A percentile compares a stretch with the other conserved stretches of the same genome.
Conservation (phyloP, 805 yeast species). For the Candida patagonica region DNA sequence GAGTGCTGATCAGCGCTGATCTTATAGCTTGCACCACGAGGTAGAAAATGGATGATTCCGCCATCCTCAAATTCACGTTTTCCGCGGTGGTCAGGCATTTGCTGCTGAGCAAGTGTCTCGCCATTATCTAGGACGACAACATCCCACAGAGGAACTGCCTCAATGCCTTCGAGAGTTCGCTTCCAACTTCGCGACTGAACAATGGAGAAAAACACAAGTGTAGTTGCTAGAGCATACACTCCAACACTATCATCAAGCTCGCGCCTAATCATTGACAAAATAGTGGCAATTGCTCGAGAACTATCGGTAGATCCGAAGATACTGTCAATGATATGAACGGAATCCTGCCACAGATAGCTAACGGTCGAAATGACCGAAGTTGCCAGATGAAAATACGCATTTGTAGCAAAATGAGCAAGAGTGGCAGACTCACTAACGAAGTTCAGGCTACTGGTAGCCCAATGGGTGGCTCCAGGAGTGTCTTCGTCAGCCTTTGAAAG, state of each 20-base stretch:
- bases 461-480: slow-evolving; percentile 20
- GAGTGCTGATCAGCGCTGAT: slow-evolving; percentile 14
- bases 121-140: slow-evolving; percentile 28
- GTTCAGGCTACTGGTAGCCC: slow-evolving; percentile 18
- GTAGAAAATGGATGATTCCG: slow-evolving; percentile 12
- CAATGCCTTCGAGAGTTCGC: slow-evolving; percentile 15
- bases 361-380: slow-evolving; percentile 18
- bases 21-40: slow-evolving; percentile 13
- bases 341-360: slow-evolving; percentile 22
- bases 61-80: slow-evolving; percentile 13
- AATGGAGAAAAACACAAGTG: slow-evolving; percentile 23
- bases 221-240: slow-evolving; percentile 22
- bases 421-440: slow-evolving; percentile 19
- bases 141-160: slow-evolving; percentile 25
- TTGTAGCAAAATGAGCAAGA: slow-evolving; percentile 22
- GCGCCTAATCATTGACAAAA: slow-evolving; percentile 19
- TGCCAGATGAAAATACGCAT: slow-evolving; percentile 23
- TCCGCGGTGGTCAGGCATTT: slow-evolving; percentile 7
- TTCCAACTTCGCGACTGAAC: slow-evolving; percentile 23
- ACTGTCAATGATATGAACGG: slow-evolving; percentile 23
- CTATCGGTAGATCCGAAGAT: slow-evolving; percentile 28
- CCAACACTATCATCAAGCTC: slow-evolving; percentile 26
- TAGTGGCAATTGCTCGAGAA: slow-evolving; percentile 23
- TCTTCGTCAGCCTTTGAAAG: slow-evolving; percentile 24
- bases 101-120: slow-evolving; percentile 17